Evolutionary conservation across 331 rosid genomes (phyloP).

Genomic region (Pyrus hybrid): DNA sequence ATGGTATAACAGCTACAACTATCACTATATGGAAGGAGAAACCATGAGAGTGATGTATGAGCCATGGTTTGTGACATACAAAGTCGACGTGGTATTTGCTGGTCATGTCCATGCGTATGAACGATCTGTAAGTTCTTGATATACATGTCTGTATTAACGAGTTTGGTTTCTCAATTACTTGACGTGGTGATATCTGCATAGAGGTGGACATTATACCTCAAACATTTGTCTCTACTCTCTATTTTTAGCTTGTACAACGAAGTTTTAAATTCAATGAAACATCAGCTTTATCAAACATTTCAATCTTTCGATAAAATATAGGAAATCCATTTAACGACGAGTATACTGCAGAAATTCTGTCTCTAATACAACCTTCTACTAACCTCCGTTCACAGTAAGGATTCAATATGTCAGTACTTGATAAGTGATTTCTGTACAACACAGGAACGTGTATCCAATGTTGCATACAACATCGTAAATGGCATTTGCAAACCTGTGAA

Average conservation of each 20-base stretch:
- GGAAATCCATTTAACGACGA: neutral
- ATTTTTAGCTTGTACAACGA: neutral
- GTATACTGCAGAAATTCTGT: neutral
- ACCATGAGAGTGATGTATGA: too few relatives aligned
- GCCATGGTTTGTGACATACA: too few relatives aligned
- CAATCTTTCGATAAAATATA: neutral
- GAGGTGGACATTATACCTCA: neutral
- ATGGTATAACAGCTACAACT: conserved; percentile 55
- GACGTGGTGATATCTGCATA: neutral
- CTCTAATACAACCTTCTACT: neutral
- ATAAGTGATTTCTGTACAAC: neutral
- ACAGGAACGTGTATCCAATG: conserved; percentile 38
- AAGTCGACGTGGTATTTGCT: too few relatives aligned
- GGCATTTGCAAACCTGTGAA: conserved; percentile 28
- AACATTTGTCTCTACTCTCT: neutral
- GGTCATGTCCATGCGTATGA: too few relatives aligned
- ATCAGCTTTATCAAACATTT: neutral
- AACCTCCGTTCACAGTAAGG: neutral
- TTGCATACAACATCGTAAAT: conserved; percentile 28
- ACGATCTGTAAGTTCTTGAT: conserved; percentile 38
- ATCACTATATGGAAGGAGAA: conserved; percentile 78
- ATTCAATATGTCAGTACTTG: neutral
- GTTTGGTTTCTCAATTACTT: neutral
- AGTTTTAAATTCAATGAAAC: neutral
- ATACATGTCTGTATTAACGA: neutral